Evolutionary conservation across 148 eudicot species (phyloP), one percentile per base, ranked within the genome.

Genomic region (Fagopyrum homotropicum): DNA sequence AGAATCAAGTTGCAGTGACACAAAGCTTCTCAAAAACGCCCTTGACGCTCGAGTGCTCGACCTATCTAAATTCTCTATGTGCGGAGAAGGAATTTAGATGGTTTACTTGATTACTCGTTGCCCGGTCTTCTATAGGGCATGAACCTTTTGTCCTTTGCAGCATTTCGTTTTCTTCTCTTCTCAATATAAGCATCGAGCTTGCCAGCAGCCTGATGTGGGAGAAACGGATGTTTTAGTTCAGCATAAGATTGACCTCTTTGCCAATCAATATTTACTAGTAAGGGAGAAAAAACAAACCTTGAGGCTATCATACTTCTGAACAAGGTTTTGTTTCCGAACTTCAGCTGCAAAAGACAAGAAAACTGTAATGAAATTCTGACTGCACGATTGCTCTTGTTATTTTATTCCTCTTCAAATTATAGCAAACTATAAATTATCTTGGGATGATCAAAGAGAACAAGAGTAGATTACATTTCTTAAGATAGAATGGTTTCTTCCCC

Each of bases 401-500:
- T 9, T 9, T 29, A 61, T 15, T 55, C 6, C 22, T 17, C 60
- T n/a, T 16, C 69, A 56, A 75, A 54, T 40, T 2, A 46, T 19
- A 2, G 15, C 4, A 4, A 5, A n/a, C 52, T 35, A 4, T 14
- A 2, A 45, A 47, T 35, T 35, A 35, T 14, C 12, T 51, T 5
- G n/a, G 1, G 14, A 9, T 51, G 1, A 2, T 54, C 4, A 3
- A 59, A 59, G 64, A 51, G 30, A 49, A 45, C 75, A 71, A 79
- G 76, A 72, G 74, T 7, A 2, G 47, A 68, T 82, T 83, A 91
- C 97, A 92, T 89, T 94, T 85, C 79, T 95, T 92, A 73, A 92
- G 83, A 81, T 90, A 95, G 77, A 81, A 95, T 61, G 97, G 99
- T 69, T 81, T 82, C 76, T 95, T 95, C 76, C 99, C 97, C 74